These are phyloP conservation scores for Tricholoma furcatifolium DNA, from an alignment of 768 basidiomycete genomes.

Conservation along the genomic window DNA sequence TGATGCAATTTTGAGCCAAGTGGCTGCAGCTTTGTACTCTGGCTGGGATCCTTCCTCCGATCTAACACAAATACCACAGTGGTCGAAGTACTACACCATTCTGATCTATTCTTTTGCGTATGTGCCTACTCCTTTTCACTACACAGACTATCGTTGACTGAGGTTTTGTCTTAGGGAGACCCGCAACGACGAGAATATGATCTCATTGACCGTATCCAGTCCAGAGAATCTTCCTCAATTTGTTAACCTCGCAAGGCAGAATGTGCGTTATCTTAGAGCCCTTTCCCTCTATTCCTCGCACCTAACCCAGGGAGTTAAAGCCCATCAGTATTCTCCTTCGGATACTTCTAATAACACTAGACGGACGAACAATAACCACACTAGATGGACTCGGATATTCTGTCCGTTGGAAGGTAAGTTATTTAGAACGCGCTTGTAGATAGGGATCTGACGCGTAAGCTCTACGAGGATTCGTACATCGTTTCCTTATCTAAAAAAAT, in stretches of 20 bases:
- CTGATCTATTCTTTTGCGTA: constrained; percentile 51
- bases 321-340: too few relatives aligned
- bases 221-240: constrained; percentile 48
- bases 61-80: constrained; percentile 44
- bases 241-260: constrained; percentile 43
- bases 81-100: constrained; percentile 53
- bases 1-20: constrained; percentile 15
- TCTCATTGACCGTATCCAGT: constrained; percentile 30
- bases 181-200: constrained; percentile 26
- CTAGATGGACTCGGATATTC: too few relatives aligned
- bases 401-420: too few relatives aligned
- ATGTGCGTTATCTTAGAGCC: constrained; percentile 34
- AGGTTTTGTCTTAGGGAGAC: constrained; percentile 31
- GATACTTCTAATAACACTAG: too few relatives aligned
- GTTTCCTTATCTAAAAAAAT: too few relatives aligned
- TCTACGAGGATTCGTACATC: too few relatives aligned
- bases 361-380: too few relatives aligned
- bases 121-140: constrained; percentile 13
- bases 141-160: background rate
- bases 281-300: too few relatives aligned
- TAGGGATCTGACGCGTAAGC: too few relatives aligned
- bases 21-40: constrained; percentile 56
- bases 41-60: constrained; percentile 45
- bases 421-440: too few relatives aligned
- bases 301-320: too few relatives aligned